Conservation (phyloP, 2,329 filamentous ascomycete species). For the Pseudogymnoascus sp. region DNA sequence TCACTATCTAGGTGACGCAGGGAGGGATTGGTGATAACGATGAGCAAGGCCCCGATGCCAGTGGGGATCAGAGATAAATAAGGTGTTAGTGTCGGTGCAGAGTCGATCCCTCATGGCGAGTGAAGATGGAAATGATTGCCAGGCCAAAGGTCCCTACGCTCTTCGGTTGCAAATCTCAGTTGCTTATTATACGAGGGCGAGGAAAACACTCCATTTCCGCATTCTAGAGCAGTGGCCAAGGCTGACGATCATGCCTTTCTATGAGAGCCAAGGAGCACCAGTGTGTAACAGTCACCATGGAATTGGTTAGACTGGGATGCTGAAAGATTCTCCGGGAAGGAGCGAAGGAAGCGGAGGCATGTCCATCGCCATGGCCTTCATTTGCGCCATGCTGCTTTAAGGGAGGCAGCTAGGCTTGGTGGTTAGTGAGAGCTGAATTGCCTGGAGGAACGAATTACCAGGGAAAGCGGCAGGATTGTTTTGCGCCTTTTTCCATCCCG, state of each 20-base stretch:
- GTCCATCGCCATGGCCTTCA: neutral
- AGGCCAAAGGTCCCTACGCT: neutral
- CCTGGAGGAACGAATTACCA: neutral
- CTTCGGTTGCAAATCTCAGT: neutral
- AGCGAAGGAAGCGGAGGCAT: neutral
- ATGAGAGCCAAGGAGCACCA: neutral
- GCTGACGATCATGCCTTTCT: neutral
- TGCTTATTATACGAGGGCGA: neutral
- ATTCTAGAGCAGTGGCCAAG: neutral
- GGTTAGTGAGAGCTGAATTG: neutral
- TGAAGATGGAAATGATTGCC: neutral
- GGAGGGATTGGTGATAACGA: neutral
- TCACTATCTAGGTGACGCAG: neutral
- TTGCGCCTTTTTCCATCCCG: neutral
- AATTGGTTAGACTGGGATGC: neutral
- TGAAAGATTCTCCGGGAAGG: neutral
- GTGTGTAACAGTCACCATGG: neutral
- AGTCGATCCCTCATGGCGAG: neutral
- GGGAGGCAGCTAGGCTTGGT: neutral
- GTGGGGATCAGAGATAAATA: neutral
- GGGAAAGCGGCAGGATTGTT: neutral
- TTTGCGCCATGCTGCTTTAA: conserved; percentile 1
- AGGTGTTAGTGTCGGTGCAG: conserved; percentile 5
- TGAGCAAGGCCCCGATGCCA: neutral
- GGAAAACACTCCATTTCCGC: neutral